Conservation (phyloP, 164 flowering plant genomes). For the Aristolochia californica region DNA sequence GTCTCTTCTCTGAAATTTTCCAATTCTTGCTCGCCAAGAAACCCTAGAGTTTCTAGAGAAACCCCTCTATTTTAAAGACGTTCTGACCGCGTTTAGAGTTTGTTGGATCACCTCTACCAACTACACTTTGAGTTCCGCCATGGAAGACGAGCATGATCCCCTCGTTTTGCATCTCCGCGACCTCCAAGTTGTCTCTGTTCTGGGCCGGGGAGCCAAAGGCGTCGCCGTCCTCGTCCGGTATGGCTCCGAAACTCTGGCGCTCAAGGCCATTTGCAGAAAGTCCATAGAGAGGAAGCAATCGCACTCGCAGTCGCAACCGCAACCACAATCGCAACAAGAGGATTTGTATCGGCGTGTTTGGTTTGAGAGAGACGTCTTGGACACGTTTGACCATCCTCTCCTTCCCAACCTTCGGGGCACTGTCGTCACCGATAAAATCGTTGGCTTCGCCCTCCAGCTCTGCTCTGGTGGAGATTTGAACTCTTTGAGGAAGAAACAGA, state of each 20-base stretch:
- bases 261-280: constrained; percentile 50
- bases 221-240: constrained; percentile 49
- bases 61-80: not conserved
- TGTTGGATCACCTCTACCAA: not conserved
- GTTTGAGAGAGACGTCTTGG: constrained; percentile 56
- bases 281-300: constrained; percentile 29
- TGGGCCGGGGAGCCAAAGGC: constrained; percentile 88
- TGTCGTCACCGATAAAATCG: constrained; percentile 36
- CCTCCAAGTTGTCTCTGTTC: constrained; percentile 36
- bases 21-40: constrained; percentile 1
- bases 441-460: constrained; percentile 68
- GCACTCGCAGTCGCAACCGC: no score
- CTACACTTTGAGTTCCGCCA: not conserved
- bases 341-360: constrained; percentile 32
- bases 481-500: constrained; percentile 39
- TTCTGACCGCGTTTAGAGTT: no score
- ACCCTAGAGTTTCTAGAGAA: not conserved
- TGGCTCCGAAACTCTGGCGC: constrained; percentile 29
- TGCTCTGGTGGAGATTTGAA: constrained; percentile 69
- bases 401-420: constrained; percentile 57
- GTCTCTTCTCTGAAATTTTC: not conserved
- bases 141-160: constrained; percentile 4
- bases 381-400: constrained; percentile 46
- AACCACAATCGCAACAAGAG: not conserved
- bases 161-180: constrained; percentile 21